These are phyloP conservation scores for Gleditsia sinensis DNA, from an alignment of 306 rosid species.

Conservation along the genomic window DNA sequence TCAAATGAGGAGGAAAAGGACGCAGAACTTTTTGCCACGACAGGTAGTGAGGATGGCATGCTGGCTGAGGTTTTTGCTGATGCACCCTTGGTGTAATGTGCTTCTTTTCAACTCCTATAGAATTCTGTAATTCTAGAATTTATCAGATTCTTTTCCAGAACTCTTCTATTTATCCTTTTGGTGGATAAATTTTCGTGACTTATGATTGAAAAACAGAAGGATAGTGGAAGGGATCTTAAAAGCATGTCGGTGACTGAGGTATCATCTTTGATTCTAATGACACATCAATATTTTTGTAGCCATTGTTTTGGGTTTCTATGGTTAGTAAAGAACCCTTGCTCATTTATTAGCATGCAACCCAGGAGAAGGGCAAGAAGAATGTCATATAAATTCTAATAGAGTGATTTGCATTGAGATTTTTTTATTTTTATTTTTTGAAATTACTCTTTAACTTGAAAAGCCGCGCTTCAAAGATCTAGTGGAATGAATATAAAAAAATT, in stretches of 20 bases:
- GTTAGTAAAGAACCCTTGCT: slow-evolving; percentile 21
- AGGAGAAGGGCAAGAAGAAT: slow-evolving; percentile 8
- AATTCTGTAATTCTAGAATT: slow-evolving; percentile 56
- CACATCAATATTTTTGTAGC: slow-evolving; percentile 34
- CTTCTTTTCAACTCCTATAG: slow-evolving; percentile 62
- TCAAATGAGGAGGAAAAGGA: slow-evolving; percentile 79
- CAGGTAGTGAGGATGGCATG: slow-evolving; percentile 68
- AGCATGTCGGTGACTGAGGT: slow-evolving; percentile 44
- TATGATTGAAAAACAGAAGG: slow-evolving; percentile 40
- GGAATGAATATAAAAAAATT: background rate
- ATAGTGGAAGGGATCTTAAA: slow-evolving; percentile 47
- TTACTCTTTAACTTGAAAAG: slow-evolving; percentile 10
- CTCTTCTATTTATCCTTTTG: slow-evolving; percentile 34
- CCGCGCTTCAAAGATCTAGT: background rate
- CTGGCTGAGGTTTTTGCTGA: slow-evolving; percentile 79
- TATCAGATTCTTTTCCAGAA: slow-evolving; percentile 59
- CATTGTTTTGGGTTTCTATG: slow-evolving; percentile 36
- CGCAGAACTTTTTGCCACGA: slow-evolving; percentile 64
- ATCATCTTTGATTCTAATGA: slow-evolving; percentile 45
- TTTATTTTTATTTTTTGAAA: background rate
- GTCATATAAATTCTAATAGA: slow-evolving; percentile 4
- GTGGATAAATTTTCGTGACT: slow-evolving; percentile 41
- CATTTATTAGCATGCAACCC: slow-evolving; percentile 31
- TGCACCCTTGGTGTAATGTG: slow-evolving; percentile 81
- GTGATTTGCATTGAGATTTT: slow-evolving; percentile 21